These are phyloP conservation scores for Diaporthe sp. DNA, from an alignment of 2,329 filamentous ascomycete genomes.

Conservation along the genomic window DNA sequence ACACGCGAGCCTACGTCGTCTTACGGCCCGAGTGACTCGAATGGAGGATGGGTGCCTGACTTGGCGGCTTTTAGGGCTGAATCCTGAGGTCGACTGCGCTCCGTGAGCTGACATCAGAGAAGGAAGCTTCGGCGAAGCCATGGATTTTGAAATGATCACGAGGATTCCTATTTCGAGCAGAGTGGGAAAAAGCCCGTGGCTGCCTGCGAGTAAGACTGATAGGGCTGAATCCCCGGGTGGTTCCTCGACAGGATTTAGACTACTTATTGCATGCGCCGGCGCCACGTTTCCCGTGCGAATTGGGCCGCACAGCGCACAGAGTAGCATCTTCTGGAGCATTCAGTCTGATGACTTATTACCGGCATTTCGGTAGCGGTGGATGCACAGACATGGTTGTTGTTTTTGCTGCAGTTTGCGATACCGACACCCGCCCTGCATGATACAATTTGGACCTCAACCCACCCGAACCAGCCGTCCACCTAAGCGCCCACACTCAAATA, in stretches of 20 bases:
- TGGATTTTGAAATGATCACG: slow-evolving; percentile 19
- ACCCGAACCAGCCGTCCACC: not conserved
- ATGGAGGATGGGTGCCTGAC: slow-evolving; percentile 27
- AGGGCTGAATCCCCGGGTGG: slow-evolving; percentile 19
- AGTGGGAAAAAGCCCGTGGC: not conserved
- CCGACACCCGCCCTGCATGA: not conserved
- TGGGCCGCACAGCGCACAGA: slow-evolving; percentile 6
- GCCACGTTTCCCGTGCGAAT: slow-evolving; percentile 13
- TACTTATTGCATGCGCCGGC: slow-evolving; percentile 24
- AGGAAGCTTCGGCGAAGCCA: slow-evolving; percentile 27
- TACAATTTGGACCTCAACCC: slow-evolving; percentile 24
- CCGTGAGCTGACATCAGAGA: slow-evolving; percentile 34
- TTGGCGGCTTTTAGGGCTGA: slow-evolving; percentile 31
- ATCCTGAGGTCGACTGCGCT: slow-evolving; percentile 25
- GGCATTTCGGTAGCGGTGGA: slow-evolving; percentile 29
- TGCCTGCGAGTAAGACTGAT: slow-evolving; percentile 30
- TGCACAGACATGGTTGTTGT: not conserved
- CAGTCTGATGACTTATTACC: slow-evolving; percentile 21
- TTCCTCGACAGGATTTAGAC: slow-evolving; percentile 29
- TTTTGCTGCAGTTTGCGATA: slow-evolving; percentile 30
- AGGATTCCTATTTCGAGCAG: slow-evolving; percentile 19
- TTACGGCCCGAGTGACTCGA: slow-evolving; percentile 32
- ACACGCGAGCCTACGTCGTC: slow-evolving; percentile 13
- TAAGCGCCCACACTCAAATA: slow-evolving; percentile 13
- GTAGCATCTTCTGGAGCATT: slow-evolving; percentile 14